Percentiles rank a stretch among this genome's conserved stretches.
phyloP scores from a whole-genome alignment of 2,329 filamentous ascomycete species.

The Fusarium beomiforme region DNA sequence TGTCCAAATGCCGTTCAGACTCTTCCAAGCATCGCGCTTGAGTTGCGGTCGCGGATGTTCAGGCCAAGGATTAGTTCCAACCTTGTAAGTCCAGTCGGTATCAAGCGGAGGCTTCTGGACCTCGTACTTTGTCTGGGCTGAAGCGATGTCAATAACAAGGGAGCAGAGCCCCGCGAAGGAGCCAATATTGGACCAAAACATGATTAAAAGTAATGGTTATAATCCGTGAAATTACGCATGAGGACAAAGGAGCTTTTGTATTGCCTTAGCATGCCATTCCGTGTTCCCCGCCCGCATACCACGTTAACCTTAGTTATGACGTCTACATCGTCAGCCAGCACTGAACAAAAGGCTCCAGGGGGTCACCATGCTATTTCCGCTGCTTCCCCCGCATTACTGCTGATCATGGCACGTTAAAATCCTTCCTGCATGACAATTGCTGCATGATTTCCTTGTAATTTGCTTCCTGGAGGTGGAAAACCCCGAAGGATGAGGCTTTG shows the following conservation, averaged over 20 bases:
- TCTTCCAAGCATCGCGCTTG: slow-evolving; percentile 63
- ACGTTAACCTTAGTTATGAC: slow-evolving; percentile 10
- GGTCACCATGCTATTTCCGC: background rate
- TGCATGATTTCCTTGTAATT: background rate
- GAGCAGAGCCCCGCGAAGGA: background rate
- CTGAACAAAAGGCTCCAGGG: background rate
- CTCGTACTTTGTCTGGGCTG: slow-evolving; percentile 45
- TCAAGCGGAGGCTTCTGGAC: slow-evolving; percentile 55
- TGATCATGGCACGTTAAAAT: slow-evolving; percentile 8
- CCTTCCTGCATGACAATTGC: background rate
- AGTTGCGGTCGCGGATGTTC: slow-evolving; percentile 68
- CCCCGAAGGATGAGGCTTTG: slow-evolving; percentile 10
- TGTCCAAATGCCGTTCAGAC: slow-evolving; percentile 68
- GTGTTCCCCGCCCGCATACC: slow-evolving; percentile 3
- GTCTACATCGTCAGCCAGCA: slow-evolving; percentile 7
- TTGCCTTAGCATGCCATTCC: background rate
- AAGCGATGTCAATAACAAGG: background rate
- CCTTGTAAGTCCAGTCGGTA: slow-evolving; percentile 62
- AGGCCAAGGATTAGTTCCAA: slow-evolving; percentile 65
- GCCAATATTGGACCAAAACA: slow-evolving; percentile 4
- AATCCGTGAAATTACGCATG: background rate
- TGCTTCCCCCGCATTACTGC: slow-evolving; percentile 4
- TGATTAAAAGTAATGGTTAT: background rate
- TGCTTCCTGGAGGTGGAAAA: background rate
- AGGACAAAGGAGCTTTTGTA: slow-evolving; percentile 1